Conservation (phyloP, 495 filamentous ascomycete species). For the Elaphomyces granulatus region DNA sequence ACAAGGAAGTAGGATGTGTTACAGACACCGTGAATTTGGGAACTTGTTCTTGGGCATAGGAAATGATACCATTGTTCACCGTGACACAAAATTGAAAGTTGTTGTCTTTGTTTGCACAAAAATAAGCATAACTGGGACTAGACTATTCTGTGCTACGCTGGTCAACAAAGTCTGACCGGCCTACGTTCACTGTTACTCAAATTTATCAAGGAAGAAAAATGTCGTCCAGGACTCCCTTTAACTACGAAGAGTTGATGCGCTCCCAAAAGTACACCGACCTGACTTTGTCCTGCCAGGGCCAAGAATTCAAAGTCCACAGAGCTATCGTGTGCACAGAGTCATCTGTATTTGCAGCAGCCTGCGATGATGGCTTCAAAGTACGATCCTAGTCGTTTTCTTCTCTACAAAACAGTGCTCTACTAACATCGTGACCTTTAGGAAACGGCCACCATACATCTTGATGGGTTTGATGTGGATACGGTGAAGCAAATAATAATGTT, state of each 20-base stretch:
- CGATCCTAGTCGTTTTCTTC: neutral
- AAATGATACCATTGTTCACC: too few relatives aligned
- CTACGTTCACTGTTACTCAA: too few relatives aligned
- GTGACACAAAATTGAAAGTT: too few relatives aligned
- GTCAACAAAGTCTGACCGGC: too few relatives aligned
- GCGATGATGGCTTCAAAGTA: neutral
- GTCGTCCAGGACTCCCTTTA: too few relatives aligned
- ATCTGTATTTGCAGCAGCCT: neutral
- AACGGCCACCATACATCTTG: neutral
- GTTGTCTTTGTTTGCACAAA: too few relatives aligned
- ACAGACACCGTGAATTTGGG: too few relatives aligned
- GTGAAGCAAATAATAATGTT: constrained; percentile 1
- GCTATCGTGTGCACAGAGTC: constrained; percentile 1
- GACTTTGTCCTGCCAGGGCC: constrained; percentile 1
- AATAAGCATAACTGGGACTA: too few relatives aligned
- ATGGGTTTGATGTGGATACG: neutral
- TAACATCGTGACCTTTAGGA: neutral
- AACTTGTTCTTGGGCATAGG: too few relatives aligned
- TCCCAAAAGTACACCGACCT: constrained; percentile 1
- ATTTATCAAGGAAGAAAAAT: too few relatives aligned
- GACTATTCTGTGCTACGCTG: too few relatives aligned
- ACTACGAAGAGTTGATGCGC: neutral
- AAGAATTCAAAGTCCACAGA: constrained; percentile 1
- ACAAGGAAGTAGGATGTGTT: too few relatives aligned
- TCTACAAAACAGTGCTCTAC: neutral